Evolutionary conservation across 2,329 filamentous ascomycete species (phyloP).

Genomic region (Fusarium sp.): DNA sequence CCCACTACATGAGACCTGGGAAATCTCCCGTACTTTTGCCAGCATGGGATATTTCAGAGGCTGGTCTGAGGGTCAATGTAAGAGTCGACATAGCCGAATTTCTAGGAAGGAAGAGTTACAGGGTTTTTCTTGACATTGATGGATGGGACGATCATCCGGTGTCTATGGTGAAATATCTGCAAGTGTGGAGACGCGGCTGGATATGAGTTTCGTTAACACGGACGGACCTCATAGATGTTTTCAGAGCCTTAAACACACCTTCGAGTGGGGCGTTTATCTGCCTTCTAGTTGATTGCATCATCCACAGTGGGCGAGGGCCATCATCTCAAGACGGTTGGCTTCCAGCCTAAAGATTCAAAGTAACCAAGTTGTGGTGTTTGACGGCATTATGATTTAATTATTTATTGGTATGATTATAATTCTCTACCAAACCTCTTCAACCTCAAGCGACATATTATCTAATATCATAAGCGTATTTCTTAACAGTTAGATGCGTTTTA

Average conservation of each 20-base stretch:
- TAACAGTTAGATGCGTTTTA: too few species aligned
- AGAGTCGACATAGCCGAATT: not conserved
- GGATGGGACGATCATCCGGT: not conserved
- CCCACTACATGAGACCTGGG: not conserved
- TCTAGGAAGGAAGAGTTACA: not conserved
- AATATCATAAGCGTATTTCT: too few species aligned
- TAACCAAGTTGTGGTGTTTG: not conserved
- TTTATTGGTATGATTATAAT: too few species aligned
- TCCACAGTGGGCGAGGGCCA: not conserved
- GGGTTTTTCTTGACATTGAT: not conserved
- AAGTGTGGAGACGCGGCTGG: not conserved
- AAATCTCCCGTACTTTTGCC: too few species aligned
- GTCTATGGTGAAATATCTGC: not conserved
- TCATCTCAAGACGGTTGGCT: not conserved
- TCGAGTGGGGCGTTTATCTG: not conserved
- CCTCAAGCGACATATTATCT: too few species aligned
- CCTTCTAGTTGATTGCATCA: not conserved
- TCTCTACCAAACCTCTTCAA: too few species aligned
- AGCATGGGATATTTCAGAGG: not conserved
- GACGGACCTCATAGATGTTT: not conserved
- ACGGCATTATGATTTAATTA: not conserved
- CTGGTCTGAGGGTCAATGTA: not conserved
- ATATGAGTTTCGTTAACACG: not conserved
- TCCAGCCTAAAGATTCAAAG: not conserved
- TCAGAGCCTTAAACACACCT: not conserved